A percentile compares a stretch with the other conserved stretches of the same genome.
These are phyloP conservation scores for Zarea fungicola DNA, from an alignment of 2,329 filamentous ascomycete genomes.

Conservation along the genomic window DNA sequence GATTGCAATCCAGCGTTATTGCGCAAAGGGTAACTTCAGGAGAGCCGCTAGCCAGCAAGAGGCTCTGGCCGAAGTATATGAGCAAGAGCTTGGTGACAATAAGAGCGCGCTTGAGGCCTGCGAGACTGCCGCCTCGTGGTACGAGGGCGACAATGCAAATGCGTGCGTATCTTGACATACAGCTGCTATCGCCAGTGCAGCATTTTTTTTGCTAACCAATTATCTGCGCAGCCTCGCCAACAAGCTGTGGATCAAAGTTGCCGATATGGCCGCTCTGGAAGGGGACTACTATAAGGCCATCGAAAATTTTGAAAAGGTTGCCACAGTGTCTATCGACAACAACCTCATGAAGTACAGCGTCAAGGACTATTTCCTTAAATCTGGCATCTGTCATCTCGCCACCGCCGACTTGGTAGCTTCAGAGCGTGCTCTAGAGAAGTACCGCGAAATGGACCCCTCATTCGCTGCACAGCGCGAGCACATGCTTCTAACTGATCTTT, in stretches of 20 bases:
- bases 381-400: slow-evolving; percentile 82
- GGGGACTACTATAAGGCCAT: slow-evolving; percentile 81
- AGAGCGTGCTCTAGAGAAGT: slow-evolving; percentile 74
- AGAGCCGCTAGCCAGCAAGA: slow-evolving; percentile 89
- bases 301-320: slow-evolving; percentile 77
- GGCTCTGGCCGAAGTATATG: slow-evolving; percentile 78
- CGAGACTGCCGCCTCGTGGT: slow-evolving; percentile 83
- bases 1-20: slow-evolving; percentile 79
- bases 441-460: slow-evolving; percentile 70
- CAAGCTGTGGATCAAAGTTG: slow-evolving; percentile 89
- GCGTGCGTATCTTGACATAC: slow-evolving; percentile 69
- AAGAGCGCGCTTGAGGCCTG: slow-evolving; percentile 78
- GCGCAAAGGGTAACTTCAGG: slow-evolving; percentile 82
- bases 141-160: slow-evolving; percentile 77
- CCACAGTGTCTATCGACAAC: slow-evolving; percentile 72
- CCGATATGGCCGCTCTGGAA: slow-evolving; percentile 77
- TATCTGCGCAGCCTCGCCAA: slow-evolving; percentile 67
- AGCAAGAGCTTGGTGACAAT: slow-evolving; percentile 72
- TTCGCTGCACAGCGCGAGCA: slow-evolving; percentile 77
- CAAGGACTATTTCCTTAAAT: slow-evolving; percentile 94
- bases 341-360: slow-evolving; percentile 91
- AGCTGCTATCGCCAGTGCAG: no score
- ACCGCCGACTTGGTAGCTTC: slow-evolving; percentile 69
- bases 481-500: slow-evolving; percentile 72
- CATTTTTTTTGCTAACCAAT: not conserved